These are phyloP conservation scores for Nakaseomyces sp. DNA, from an alignment of 1,139 yeast genomes.

Conservation along the genomic window DNA sequence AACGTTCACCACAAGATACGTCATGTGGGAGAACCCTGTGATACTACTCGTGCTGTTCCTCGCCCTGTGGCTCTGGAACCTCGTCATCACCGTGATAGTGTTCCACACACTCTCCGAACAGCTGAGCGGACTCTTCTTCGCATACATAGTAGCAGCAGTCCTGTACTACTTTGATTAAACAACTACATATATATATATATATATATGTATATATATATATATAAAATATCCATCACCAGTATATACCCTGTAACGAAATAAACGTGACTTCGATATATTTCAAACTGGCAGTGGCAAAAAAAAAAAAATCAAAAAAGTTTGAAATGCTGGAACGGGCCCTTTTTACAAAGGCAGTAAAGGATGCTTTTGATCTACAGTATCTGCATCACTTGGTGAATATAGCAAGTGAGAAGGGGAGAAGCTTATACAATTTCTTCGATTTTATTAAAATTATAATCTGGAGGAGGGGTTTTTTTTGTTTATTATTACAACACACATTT, in stretches of 20 bases:
- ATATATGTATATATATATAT: not conserved
- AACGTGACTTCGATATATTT: not conserved
- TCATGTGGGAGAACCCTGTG: conserved; percentile 36
- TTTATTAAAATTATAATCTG: too few species aligned
- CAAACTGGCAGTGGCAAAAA: not conserved
- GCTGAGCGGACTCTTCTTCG: conserved; percentile 23
- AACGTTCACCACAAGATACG: conserved; percentile 12
- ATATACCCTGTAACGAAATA: not conserved
- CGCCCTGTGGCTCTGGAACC: conserved; percentile 76
- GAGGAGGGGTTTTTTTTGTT: too few species aligned
- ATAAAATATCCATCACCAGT: not conserved
- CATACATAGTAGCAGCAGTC: conserved; percentile 22
- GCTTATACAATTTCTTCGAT: not conserved
- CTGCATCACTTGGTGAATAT: too few species aligned
- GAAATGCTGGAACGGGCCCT: too few species aligned
- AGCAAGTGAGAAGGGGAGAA: too few species aligned
- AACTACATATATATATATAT: not conserved
- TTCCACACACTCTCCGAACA: conserved; percentile 72
- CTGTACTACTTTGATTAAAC: conserved; percentile 8
- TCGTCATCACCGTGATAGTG: conserved; percentile 71
- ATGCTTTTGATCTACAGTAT: too few species aligned
- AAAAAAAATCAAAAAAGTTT: too few species aligned
- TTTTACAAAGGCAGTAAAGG: too few species aligned
- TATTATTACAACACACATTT: too few species aligned
- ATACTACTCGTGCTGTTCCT: conserved; percentile 39